phyloP scores from a whole-genome alignment of 1,284 basidiomycete genomes.

The Afroboletus lepidellus region DNA sequence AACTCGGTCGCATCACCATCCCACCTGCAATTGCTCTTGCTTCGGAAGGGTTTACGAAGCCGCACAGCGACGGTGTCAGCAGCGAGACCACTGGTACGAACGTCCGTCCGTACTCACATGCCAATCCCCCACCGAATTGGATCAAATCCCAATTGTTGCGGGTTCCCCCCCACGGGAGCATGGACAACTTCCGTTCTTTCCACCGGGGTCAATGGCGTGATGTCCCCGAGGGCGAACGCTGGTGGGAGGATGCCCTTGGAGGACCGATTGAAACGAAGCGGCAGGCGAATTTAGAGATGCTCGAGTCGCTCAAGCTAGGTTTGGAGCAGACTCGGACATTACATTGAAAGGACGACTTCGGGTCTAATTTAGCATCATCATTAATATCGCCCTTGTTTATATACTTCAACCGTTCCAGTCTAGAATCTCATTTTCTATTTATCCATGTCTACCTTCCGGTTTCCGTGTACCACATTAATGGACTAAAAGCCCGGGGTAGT shows the following conservation, averaged over 20 bases:
- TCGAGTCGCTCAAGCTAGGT: constrained; percentile 44
- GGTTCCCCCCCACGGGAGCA: constrained; percentile 37
- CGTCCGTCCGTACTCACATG: constrained; percentile 37
- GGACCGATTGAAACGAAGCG: constrained; percentile 49
- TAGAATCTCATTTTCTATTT: too few relatives aligned
- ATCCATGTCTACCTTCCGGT: too few relatives aligned
- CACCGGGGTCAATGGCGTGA: constrained; percentile 57
- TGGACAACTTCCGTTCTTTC: constrained; percentile 43
- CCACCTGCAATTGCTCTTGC: constrained; percentile 65
- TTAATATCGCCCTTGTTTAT: not conserved
- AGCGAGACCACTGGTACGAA: not conserved
- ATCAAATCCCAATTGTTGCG: constrained; percentile 40
- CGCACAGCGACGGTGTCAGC: constrained; percentile 11
- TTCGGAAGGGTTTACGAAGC: constrained; percentile 49
- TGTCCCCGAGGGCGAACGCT: constrained; percentile 50
- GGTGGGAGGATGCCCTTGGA: constrained; percentile 62
- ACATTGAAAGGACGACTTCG: not conserved
- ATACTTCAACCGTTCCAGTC: too few relatives aligned
- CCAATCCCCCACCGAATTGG: constrained; percentile 57
- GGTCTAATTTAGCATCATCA: not conserved
- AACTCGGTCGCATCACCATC: constrained; percentile 72
- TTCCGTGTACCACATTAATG: too few relatives aligned
- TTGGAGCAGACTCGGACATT: constrained; percentile 38
- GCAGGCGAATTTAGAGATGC: constrained; percentile 40
- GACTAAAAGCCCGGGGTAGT: too few relatives aligned